Conservation (phyloP, 192 early-diverging fungal genomes). For the Backusella westeae region DNA sequence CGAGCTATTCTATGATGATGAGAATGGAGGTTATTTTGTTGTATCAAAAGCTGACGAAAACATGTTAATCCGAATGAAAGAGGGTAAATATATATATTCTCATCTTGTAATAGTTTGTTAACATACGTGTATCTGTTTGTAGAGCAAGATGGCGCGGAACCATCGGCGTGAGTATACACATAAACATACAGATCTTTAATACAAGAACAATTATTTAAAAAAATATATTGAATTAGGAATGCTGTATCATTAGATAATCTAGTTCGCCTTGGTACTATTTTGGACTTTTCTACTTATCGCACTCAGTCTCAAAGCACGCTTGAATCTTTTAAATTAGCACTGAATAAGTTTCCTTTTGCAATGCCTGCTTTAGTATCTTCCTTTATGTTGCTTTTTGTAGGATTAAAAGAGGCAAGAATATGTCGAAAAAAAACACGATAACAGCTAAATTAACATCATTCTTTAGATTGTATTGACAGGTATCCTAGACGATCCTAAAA, state of each 20-base stretch:
- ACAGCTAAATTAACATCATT: background rate
- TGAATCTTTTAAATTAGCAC: conserved; percentile 18
- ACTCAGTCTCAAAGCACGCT: conserved; percentile 36
- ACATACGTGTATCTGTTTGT: background rate
- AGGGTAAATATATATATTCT: conserved; percentile 36
- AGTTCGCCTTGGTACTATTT: conserved; percentile 43
- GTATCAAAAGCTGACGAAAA: conserved; percentile 37
- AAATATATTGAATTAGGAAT: conserved; percentile 29
- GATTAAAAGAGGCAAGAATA: conserved; percentile 43
- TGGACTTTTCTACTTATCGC: conserved; percentile 29
- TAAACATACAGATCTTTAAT: background rate
- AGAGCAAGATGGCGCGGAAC: conserved; percentile 70
- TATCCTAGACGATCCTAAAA: background rate
- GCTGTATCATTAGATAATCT: conserved; percentile 55
- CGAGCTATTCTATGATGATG: conserved; percentile 54
- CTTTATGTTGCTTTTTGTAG: conserved; percentile 31
- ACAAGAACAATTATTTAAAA: background rate
- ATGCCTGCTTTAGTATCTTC: conserved; percentile 43
- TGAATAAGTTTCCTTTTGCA: conserved; percentile 37
- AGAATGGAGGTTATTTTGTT: conserved; percentile 48
- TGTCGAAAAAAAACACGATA: background rate
- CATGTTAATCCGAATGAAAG: conserved; percentile 54
- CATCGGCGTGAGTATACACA: conserved; percentile 39
- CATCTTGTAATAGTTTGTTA: background rate
- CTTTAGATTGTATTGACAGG: conserved; percentile 37